Evolutionary conservation across 1,284 basidiomycete genomes (phyloP), one percentile per base, ranked within the genome.

Genomic region (Puccinia brachypodii): DNA sequence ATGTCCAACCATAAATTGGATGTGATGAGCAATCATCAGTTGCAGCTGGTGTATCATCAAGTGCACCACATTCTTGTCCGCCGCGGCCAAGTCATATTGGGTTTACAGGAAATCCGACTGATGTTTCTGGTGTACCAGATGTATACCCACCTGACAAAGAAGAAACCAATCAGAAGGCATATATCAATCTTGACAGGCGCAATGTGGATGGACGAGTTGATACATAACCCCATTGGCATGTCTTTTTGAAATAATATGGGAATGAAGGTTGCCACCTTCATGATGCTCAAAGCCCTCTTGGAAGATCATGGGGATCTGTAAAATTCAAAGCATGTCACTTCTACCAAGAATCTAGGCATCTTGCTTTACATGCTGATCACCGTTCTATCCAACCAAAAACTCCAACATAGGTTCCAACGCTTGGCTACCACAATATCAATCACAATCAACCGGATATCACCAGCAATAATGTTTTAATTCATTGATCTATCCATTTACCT

Each of bases 301-400:
- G 44, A 44, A 44, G 68, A 71, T 6, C 22, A 71, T 14, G 22
- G 25, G 13, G n/a, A 3, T 28, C 44, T 71, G 11, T 42, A n/a
- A 9, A 38, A 71, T n/a, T 71, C 36, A 6, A 14, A 28, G 38
- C 44, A 50, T 42, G 31, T 71, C 14, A 7, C 3, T 8, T 28
- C 33, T 13, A 71, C 68, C 3, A n/a, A 42, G 44, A 42, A 71
- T 16, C 28, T 72, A 22, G 69, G 7, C 8, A 72, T 19, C 22
- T 22, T 47, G 22, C 33, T 72, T 14, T 72, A 72, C 69, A 47
- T 72, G 40, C 25, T 72, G 1, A 42, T 72, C 38, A 72, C 69
- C 22, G 69, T 36, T 3, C 68, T 71, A 13, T 71, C 68, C 31
- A 71, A 71, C 19, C 22, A 19, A n/a, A 36, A 71, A 33, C 68